These are phyloP conservation scores for Fusarium nodosum DNA, from an alignment of 2,329 filamentous ascomycete species.

Conservation along the genomic window DNA sequence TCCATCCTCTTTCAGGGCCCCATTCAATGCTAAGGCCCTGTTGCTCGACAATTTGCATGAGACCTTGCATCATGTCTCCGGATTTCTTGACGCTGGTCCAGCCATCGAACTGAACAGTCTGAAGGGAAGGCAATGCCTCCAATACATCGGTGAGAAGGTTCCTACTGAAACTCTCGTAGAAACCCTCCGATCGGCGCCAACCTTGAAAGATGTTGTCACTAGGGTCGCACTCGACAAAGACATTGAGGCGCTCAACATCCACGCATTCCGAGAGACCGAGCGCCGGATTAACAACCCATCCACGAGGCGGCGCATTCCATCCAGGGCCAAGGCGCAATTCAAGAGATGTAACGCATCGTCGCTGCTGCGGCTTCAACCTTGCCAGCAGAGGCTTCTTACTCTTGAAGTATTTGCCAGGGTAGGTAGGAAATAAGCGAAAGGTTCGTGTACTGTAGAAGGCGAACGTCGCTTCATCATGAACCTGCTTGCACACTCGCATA, in stretches of 20 bases:
- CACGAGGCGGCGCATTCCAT: conserved; percentile 76
- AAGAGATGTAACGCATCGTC: conserved; percentile 71
- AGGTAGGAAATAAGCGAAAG: conserved; percentile 76
- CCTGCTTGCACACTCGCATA: conserved; percentile 70
- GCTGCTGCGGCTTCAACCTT: conserved; percentile 72
- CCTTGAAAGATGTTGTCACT: conserved; percentile 76
- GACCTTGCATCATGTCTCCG: conserved; percentile 72
- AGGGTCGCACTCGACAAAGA: conserved; percentile 81
- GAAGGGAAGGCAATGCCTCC: conserved; percentile 67
- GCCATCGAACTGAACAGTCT: conserved; percentile 77
- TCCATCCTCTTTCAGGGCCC: conserved; percentile 78
- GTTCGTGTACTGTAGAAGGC: conserved; percentile 74
- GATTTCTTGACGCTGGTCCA: conserved; percentile 74
- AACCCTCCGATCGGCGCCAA: conserved; percentile 74
- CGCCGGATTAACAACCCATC: conserved; percentile 76
- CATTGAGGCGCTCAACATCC: conserved; percentile 69
- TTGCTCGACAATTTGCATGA: conserved; percentile 66
- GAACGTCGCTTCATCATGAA: conserved; percentile 74
- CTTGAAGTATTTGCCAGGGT: conserved; percentile 76
- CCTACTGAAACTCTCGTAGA: conserved; percentile 77
- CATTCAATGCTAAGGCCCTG: conserved; percentile 70
- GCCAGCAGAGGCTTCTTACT: conserved; percentile 79
- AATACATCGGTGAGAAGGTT: conserved; percentile 70
- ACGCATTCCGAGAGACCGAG: conserved; percentile 74
- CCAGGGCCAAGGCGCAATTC: conserved; percentile 80